Evolutionary conservation across 257 asterid genomes (phyloP).

Genomic region (Osmanthus fragrans): DNA sequence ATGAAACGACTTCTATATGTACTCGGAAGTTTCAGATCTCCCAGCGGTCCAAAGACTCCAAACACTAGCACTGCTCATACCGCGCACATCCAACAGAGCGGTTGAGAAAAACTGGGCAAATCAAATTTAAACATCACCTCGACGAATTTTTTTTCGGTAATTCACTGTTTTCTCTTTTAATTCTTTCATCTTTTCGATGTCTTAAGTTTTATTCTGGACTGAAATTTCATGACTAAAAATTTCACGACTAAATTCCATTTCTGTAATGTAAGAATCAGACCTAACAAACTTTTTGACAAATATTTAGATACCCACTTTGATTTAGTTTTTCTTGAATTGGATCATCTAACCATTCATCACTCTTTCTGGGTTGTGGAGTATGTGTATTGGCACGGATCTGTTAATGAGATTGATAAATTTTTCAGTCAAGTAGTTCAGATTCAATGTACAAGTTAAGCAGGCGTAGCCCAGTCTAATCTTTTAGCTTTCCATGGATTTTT

Average conservation of each 20-base stretch:
- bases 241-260: not conserved
- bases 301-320: not conserved
- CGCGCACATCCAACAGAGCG: not conserved
- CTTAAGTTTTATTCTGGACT: slow-evolving; percentile 21
- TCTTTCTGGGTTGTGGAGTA: slow-evolving; percentile 16
- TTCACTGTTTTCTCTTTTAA: not conserved
- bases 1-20: no score
- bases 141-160: not conserved
- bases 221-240: slow-evolving; percentile 2
- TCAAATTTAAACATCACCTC: not conserved
- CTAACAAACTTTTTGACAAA: not conserved
- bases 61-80: not conserved
- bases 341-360: not conserved
- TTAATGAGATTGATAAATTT: slow-evolving; percentile 13
- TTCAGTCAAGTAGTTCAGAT: slow-evolving; percentile 4
- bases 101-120: not conserved
- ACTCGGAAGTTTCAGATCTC: not conserved
- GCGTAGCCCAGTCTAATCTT: not conserved
- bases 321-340: not conserved
- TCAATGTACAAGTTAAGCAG: slow-evolving; percentile 10
- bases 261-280: not conserved
- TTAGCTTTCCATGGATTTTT: slow-evolving; percentile 14
- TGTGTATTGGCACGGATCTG: slow-evolving; percentile 21
- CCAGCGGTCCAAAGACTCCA: not conserved
- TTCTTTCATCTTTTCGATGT: not conserved